Evolutionary conservation across 2,329 filamentous ascomycete genomes (phyloP).

Genomic region (Exophiala calicioides): DNA sequence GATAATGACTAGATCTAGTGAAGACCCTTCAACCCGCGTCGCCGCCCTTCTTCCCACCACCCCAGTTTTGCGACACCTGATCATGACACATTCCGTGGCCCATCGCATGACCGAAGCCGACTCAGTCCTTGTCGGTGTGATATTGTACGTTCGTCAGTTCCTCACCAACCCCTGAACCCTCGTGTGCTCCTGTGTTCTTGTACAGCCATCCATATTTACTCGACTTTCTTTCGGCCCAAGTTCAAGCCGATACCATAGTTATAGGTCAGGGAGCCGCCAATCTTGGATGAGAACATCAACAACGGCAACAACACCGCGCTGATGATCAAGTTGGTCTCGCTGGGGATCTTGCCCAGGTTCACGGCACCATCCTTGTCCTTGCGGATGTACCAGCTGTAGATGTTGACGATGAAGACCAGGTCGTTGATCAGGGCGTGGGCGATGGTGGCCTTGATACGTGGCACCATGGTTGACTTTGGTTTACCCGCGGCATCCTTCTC

Average conservation of each 20-base stretch:
- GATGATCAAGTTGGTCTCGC: slow-evolving; percentile 28
- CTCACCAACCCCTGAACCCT: background rate
- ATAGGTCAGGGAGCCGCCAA: slow-evolving; percentile 28
- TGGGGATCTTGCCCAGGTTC: slow-evolving; percentile 28
- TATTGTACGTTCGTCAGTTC: no score
- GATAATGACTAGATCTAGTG: no score
- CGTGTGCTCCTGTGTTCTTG: background rate
- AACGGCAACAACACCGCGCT: slow-evolving; percentile 23
- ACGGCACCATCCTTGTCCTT: slow-evolving; percentile 27
- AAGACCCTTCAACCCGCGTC: no score
- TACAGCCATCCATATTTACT: background rate
- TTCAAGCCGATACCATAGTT: slow-evolving; percentile 33
- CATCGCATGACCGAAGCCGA: no score
- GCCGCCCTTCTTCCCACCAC: no score
- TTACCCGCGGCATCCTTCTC: slow-evolving; percentile 31
- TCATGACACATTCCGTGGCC: no score
- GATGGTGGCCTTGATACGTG: slow-evolving; percentile 31
- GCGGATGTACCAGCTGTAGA: slow-evolving; percentile 31
- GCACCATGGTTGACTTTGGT: slow-evolving; percentile 31
- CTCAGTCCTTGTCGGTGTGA: no score
- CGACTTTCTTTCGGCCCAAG: slow-evolving; percentile 31
- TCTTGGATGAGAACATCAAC: slow-evolving; percentile 26
- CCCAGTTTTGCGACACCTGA: no score
- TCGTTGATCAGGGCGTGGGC: slow-evolving; percentile 32
- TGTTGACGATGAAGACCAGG: slow-evolving; percentile 27